phyloP scores from a whole-genome alignment of 108 stramenopile genomes.

The Chaetoceros muelleri region DNA sequence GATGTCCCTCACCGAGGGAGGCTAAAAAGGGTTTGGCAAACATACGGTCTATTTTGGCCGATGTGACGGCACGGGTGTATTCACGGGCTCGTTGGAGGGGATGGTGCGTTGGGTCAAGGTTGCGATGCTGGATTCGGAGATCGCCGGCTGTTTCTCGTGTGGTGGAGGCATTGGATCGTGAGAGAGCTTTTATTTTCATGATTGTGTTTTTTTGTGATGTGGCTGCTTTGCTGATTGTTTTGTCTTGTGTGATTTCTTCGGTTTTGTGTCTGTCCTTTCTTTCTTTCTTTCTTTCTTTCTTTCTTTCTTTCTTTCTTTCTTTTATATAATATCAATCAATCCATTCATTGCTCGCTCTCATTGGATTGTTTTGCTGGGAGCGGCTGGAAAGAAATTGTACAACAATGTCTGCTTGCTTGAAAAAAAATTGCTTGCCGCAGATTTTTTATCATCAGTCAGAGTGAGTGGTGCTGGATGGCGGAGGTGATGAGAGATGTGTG shows the following conservation, averaged over 20 bases:
- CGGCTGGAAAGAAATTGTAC: no score
- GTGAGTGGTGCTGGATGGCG: no score
- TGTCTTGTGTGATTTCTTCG: no score
- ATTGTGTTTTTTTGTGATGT: slow-evolving; percentile 1
- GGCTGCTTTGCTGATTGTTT: no score
- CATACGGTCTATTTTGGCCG: slow-evolving; percentile 97
- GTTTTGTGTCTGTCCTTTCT: not conserved
- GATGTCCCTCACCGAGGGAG: slow-evolving; percentile 86
- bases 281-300: not conserved
- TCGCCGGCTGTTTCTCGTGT: slow-evolving; percentile 66
- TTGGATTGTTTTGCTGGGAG: no score
- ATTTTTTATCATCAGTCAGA: no score
- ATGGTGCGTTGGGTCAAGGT: slow-evolving; percentile 73
- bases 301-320: not conserved
- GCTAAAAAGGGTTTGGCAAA: slow-evolving; percentile 91
- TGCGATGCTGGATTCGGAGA: slow-evolving; percentile 49
- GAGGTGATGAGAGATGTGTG: no score
- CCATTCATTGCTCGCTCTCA: no score
- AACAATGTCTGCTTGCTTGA: no score
- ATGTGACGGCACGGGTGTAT: slow-evolving; percentile 87
- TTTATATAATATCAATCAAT: no score
- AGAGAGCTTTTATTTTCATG: slow-evolving; percentile 84
- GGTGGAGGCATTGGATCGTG: slow-evolving; percentile 45
- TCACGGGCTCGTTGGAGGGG: slow-evolving; percentile 78
- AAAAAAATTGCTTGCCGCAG: no score